Conservation (phyloP, 768 basidiomycete genomes). For the Leccinum fibrillosum region DNA sequence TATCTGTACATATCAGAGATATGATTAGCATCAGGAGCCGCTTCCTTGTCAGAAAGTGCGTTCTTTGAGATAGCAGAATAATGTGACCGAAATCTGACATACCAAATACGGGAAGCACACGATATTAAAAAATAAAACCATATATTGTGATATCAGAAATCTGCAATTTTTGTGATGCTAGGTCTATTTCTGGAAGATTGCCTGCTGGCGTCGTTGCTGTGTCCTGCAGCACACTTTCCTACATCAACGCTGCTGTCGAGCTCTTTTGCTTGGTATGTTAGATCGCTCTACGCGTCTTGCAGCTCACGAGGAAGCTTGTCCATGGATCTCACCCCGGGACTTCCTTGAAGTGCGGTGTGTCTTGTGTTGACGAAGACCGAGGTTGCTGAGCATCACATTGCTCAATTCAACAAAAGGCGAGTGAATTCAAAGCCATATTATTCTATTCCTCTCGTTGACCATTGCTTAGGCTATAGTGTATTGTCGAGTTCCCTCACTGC, state of each 20-base stretch:
- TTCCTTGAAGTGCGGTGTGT: slow-evolving; percentile 48
- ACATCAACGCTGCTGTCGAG: slow-evolving; percentile 43
- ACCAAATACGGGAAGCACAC: no score
- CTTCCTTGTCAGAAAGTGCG: no score
- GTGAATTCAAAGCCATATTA: not conserved
- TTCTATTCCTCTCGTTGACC: not conserved
- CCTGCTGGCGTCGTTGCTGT: slow-evolving; percentile 49
- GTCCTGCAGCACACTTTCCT: slow-evolving; percentile 38
- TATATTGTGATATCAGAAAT: no score
- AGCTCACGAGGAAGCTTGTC: slow-evolving; percentile 27
- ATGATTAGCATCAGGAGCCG: no score
- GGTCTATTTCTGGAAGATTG: slow-evolving; percentile 57
- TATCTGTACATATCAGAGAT: no score
- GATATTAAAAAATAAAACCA: no score
- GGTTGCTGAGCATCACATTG: slow-evolving; percentile 23
- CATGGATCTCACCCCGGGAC: slow-evolving; percentile 10
- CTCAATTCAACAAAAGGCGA: slow-evolving; percentile 22
- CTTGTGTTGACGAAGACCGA: slow-evolving; percentile 28
- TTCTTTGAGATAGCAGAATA: no score
- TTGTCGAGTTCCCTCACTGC: slow-evolving; percentile 29
- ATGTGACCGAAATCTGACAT: no score
- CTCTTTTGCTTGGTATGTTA: slow-evolving; percentile 50
- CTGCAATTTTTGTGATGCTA: no score
- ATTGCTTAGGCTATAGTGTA: not conserved
- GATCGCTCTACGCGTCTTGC: slow-evolving; percentile 45